Percentiles rank a stretch among this genome's conserved stretches.
Evolutionary conservation across 2,329 filamentous ascomycete genomes (phyloP).

Genomic region (Chrysoporthe deuterocubensis): DNA sequence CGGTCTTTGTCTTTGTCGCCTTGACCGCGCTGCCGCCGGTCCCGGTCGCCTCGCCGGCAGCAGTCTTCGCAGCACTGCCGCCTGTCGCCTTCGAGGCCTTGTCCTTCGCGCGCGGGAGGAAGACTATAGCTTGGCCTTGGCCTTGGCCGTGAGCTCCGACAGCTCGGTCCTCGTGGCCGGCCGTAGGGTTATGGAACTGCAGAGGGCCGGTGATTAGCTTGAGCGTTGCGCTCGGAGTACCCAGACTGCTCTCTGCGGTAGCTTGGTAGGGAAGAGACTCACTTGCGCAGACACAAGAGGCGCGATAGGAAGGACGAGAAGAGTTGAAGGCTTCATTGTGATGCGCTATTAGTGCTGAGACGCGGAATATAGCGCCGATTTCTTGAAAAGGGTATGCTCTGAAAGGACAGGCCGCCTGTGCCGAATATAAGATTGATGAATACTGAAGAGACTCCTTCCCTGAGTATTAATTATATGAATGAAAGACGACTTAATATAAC

Average conservation of each 20-base stretch:
- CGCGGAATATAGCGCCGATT: too few species aligned
- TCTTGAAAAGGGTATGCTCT: neutral
- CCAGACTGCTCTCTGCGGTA: too few species aligned
- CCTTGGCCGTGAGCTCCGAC: neutral
- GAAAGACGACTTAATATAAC: neutral
- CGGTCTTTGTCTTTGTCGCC: conserved; percentile 5
- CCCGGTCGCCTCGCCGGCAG: neutral
- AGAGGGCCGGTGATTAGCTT: neutral
- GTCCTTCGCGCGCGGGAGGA: neutral
- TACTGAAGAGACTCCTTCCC: neutral
- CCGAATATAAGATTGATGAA: neutral
- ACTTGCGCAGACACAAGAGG: conserved; percentile 2
- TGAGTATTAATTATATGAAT: neutral
- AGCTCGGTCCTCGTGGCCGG: neutral
- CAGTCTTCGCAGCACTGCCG: neutral
- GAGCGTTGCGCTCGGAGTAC: neutral
- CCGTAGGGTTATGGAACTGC: neutral
- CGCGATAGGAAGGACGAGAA: neutral
- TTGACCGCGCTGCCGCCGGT: neutral
- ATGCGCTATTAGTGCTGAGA: neutral
- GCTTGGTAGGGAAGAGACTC: neutral
- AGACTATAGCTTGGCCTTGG: neutral
- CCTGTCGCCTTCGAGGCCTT: neutral
- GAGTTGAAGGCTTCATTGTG: conserved; percentile 8
- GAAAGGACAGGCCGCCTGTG: neutral